Percentiles rank a stretch among this genome's conserved stretches.
These are phyloP conservation scores for Calonectria leucothoes DNA, from an alignment of 2,329 filamentous ascomycete species.

Conservation along the genomic window DNA sequence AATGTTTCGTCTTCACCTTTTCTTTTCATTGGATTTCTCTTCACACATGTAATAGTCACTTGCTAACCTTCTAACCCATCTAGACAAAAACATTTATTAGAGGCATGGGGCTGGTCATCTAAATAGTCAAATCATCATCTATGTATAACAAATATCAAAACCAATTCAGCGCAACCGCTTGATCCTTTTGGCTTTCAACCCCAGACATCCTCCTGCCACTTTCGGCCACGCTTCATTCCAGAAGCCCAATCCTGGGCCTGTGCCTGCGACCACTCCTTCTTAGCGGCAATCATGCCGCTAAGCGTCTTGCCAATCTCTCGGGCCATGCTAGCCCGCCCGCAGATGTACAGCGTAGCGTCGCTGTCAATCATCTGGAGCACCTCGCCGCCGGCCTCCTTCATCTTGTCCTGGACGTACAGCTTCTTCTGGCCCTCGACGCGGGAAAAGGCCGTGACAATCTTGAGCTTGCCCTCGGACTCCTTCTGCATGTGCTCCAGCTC, in stretches of 20 bases:
- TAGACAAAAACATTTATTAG: constrained; percentile 27
- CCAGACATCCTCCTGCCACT: constrained; percentile 28
- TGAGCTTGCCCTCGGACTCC: constrained; percentile 21
- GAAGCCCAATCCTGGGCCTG: constrained; percentile 21
- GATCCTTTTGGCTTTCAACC: neutral
- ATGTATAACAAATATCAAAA: neutral
- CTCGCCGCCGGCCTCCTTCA: neutral
- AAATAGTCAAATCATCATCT: neutral
- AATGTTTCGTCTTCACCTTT: too few relatives aligned
- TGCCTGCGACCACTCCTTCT: constrained; percentile 10
- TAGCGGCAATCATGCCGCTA: constrained; percentile 15
- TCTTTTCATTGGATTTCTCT: neutral
- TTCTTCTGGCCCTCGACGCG: constrained; percentile 20
- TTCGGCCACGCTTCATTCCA: constrained; percentile 22
- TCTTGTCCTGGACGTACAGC: constrained; percentile 23
- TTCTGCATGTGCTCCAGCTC: constrained; percentile 20
- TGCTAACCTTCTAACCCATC: neutral
- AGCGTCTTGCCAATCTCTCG: constrained; percentile 26
- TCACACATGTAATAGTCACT: neutral
- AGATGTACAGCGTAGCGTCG: constrained; percentile 23
- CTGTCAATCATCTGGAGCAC: constrained; percentile 9
- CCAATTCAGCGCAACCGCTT: neutral
- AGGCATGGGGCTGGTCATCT: constrained; percentile 24
- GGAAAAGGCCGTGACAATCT: constrained; percentile 19
- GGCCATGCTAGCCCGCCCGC: constrained; percentile 23